Conservation (phyloP, 176 grass and related monocot species). For the Triticum timopheevii region DNA sequence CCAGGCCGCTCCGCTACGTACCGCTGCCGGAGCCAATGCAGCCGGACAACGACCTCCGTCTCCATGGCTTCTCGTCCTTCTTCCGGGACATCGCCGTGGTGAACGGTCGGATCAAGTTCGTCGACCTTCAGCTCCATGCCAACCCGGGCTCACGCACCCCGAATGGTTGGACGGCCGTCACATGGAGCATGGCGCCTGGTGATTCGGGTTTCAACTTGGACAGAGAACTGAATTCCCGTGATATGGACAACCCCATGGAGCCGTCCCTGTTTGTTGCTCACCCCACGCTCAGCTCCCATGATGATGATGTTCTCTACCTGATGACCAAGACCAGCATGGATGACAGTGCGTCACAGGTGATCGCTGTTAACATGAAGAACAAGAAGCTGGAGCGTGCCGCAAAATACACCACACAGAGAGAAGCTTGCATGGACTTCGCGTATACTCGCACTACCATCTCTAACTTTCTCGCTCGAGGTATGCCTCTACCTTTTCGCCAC, state of each 20-base stretch:
- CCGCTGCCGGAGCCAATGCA: background rate
- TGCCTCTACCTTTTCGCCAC: background rate
- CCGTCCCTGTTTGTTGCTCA: background rate
- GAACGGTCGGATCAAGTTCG: background rate
- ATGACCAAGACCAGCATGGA: background rate
- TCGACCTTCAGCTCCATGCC: background rate
- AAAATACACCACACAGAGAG: background rate
- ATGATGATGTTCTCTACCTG: background rate
- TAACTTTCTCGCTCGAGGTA: background rate
- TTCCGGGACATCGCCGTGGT: background rate
- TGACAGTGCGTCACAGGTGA: background rate
- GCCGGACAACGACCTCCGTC: background rate
- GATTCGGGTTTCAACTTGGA: background rate
- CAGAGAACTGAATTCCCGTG: background rate
- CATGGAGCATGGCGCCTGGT: background rate
- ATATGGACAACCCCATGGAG: background rate
- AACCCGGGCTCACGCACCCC: background rate
- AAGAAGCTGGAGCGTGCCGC: background rate
- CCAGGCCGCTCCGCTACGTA: background rate
- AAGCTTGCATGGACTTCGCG: background rate
- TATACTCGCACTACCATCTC: background rate
- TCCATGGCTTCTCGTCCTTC: background rate
- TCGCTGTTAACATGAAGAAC: background rate
- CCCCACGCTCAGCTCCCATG: background rate
- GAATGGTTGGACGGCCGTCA: background rate